Conservation (phyloP, 129 eudicot genomes). For the Flaveria ramosissima region DNA sequence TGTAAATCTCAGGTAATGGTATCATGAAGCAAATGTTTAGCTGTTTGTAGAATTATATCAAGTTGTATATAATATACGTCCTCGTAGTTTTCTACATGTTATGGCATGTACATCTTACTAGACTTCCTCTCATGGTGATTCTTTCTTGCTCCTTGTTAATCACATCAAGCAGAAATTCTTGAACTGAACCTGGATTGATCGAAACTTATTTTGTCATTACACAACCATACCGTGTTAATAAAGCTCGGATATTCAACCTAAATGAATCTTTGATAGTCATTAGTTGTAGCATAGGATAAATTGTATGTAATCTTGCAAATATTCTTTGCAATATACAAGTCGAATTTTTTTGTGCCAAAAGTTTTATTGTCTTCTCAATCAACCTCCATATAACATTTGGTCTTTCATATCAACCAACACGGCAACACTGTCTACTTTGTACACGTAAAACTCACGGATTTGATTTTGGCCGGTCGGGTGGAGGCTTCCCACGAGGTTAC, state of each 20-base stretch:
- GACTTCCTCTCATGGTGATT: neutral
- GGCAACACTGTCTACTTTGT: too few species aligned
- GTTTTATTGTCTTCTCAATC: neutral
- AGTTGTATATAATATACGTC: neutral
- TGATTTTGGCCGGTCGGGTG: too few species aligned
- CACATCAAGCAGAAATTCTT: neutral
- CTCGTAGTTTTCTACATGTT: neutral
- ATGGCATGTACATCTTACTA: neutral
- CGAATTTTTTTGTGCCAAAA: neutral
- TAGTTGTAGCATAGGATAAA: neutral
- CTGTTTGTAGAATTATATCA: neutral
- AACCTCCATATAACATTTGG: neutral
- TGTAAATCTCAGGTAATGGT: conserved; percentile 79
- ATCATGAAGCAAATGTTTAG: conserved; percentile 2
- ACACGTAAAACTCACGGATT: too few species aligned
- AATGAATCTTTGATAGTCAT: neutral
- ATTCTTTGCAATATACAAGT: conserved; percentile 5
- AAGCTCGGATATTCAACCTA: neutral
- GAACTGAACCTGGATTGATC: neutral
- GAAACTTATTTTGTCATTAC: neutral
- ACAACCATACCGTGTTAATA: neutral
- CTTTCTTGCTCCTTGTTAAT: neutral
- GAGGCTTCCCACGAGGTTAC: too few species aligned
- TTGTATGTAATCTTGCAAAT: neutral
- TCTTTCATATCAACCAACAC: too few species aligned